Base-by-base conservation (phyloP, 2,329 filamentous ascomycete genomes). In the Teratosphaeria zuluensis region DNA sequence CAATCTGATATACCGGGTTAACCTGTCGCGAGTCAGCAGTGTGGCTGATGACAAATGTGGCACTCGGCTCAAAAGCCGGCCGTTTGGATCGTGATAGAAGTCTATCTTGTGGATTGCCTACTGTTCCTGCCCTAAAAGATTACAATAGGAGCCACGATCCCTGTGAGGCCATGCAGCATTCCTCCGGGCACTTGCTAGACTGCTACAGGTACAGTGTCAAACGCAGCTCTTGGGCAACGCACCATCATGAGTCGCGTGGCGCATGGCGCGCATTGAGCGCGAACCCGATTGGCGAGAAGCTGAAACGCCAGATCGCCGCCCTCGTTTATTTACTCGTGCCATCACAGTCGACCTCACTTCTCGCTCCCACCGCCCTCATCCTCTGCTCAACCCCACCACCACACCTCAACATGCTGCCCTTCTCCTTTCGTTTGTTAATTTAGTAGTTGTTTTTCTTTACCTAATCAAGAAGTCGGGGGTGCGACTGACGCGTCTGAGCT, bases 31-130 rank as follows among this genome's bases (percentile, higher is more conserved):
- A 51, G 38, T 32, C 31, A 33, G 19, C 31, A 33, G 19, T 56
- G 54, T 60, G 55, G 58, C 58, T 60, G 58, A 54, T 51, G 28
- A 21, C 42, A 60, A 57, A 46, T 24, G 48, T 59, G 54, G 54
- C 58, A 31, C 8, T 19, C 42, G 42, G 42, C 19, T 19, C 33
- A 4, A 16, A 42, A 16, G 35, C 35, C 35, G 12, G 35, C 12
- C 35, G 35, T 42, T 42, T 12, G 12, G 35, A 16, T 38, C 35
- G 2, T 14, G 33, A 35, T 14, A 14, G 35, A 38, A 38, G 7
- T n/a, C 35, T 38, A 38, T 35, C 33, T 35, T 35, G 14, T 28
- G 14, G 33, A 35, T 35, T 35, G 35, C 4, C 4, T 28, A 42
- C n/a, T 16, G 9, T 14, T 5, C 35, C 12, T 14, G 35, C 12